Evolutionary conservation across 2,329 filamentous ascomycete genomes (phyloP), one percentile per base, ranked within the genome.

Genomic region (Cucurbitaria berberidis): DNA sequence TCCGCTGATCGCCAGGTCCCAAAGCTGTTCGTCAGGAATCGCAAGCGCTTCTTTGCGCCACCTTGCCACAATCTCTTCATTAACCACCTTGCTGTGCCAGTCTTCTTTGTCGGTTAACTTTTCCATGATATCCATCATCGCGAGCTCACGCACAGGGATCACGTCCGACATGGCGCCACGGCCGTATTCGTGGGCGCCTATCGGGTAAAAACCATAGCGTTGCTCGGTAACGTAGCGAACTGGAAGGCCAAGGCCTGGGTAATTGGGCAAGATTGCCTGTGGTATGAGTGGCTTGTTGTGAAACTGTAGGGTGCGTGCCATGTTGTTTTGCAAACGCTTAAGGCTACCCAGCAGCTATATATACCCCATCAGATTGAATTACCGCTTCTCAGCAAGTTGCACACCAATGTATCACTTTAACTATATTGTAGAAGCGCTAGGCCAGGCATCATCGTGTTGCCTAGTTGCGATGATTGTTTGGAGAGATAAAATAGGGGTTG

Each of bases 51-150:
- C 66, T 13, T 64, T 44, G 2, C 57, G 56, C 66, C 68, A 70
- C 36, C 60, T 68, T 9, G 53, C 34, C 5, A 69, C 63, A 45
- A 68, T 60, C 1, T 47, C 51, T 2, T 74, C 64, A 39, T 79
- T 67, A 41, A 72, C 68, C 11, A 78, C 68, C 55, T 78, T 78
- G 27, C 64, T 62, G 42, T 74, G 63, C 78, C 78, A 80, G 5
- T 74, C 61, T 1, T 60, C 57, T 41, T 74, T 74, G 49, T 80
- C 77, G 1, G 77, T 79, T 4, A 80, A 60, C 0, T 62, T 48
- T 34, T 78, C 73, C 67, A 79, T 76, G 29, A 76, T 51, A 5
- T 55, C 52, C 36, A 78, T 59, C 74, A 79, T 78, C 2, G 57
- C 63, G 7, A 70, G 53, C 52, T 80, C 77, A 30, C 75, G 73